Base-by-base conservation (phyloP, 2,329 filamentous ascomycete species). In the Alternaria postmessia region DNA sequence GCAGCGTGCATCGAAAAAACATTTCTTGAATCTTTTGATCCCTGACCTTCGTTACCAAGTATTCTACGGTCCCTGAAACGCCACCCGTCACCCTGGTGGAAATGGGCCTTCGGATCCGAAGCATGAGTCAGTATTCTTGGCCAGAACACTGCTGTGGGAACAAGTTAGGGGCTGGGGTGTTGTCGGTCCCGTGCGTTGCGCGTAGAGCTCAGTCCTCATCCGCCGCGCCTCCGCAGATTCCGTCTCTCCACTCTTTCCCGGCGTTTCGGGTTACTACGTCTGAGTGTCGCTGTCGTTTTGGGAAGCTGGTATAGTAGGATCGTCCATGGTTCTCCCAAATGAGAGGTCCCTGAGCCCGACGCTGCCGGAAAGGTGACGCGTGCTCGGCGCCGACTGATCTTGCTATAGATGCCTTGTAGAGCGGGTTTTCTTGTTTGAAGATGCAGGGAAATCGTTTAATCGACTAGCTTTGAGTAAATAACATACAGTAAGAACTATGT, bases 161-260 rank as follows among this genome's bases (percentile, higher is more conserved):
- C 16, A 36, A 49, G 46, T 26, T 38, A 34, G 42, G 22, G 30
- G 41, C 24, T 12, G 24, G 52, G 52, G 48, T 41, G 2, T 42
- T 42, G 39, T 22, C 16, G 39, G 18, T 20, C 30, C 11, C 32
- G 52, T 36, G 32, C 30, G 42, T 32, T 20, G 41, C 24, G 22
- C 32, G 28, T 26, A 30, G 41, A n/a, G 46, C 46, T 49, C 46
- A 49, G 46, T 49, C 46, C 46, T 49, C 46, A 36, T 49, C 46
- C 32, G 46, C 32, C 20, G 46, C 46, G 46, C 46, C 46, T 49
- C 46, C 52, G 42, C 42, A 38, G 41, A 54, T 47, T 54, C 41
- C 49, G 49, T 52, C 28, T 48, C 28, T 28, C 52, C 52, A 46
- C 52, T 30, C 42, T 47, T 24, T 54, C 42, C 52, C 30, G 52